Evolutionary conservation across 805 yeast genomes (phyloP), one percentile per base, ranked within the genome.

Genomic region (Monosporozyma solicola): DNA sequence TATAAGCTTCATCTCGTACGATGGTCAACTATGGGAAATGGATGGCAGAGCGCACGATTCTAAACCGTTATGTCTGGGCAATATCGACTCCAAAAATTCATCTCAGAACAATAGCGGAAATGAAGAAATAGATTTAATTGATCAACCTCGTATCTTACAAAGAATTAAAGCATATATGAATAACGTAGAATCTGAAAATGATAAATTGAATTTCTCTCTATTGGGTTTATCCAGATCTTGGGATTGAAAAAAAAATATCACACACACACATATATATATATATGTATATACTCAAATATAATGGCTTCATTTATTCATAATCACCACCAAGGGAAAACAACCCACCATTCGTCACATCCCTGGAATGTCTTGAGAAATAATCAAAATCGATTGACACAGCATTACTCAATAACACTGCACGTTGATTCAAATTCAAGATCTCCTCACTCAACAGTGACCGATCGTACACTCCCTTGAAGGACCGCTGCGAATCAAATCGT

Each of bases 381-480:
- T 94, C 99, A 69, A 89, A 94, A 68, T 94, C 99, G 55, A 94
- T 85, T 54, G 95, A 85, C 1, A 94, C 84, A 0, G 97, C 96
- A 55, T 85, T 87, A 0, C 89, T 96, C 52, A 94, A 73, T 67
- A 94, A 63, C 1, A 90, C 82, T 0, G 97, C 96, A 59, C 96
- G 79, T 68, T 94, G 87, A 65, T 86, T 95, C 45, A 89, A 70
- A 3, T 84, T 79, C 68, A 94, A 68, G 1, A 75, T 66, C 47
- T 65, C 41, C 37, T 63, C 44, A 72, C 81, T 41, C 32, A 65
- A 29, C 32, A 48, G 16, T 29, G 59, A 61, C 15, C 65, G 62
- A 2, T 83, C 80, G 57, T 82, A 81, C 60, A 83, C 69, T 0
- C 85, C 87, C 3, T 74, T 76, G 58, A 85, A 84, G 57, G 87